Conservation (phyloP, 371 early-diverging fungal genomes). For the Mycotypha africana region DNA sequence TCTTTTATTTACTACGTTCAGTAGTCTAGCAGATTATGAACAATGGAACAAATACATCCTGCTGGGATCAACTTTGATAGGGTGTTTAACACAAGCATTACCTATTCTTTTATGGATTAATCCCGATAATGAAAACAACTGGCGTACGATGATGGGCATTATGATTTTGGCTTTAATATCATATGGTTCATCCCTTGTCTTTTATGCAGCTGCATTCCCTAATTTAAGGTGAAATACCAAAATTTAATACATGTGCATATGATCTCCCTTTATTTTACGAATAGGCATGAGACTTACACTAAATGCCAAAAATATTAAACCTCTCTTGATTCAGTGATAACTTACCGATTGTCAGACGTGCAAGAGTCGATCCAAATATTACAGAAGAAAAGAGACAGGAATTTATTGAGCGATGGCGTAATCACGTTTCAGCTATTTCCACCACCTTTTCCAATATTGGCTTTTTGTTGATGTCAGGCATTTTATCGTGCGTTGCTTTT, state of each 20-base stretch:
- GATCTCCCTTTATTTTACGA: too few species aligned
- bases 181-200: conserved; percentile 42
- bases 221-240: conserved; percentile 38
- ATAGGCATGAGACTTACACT: too few species aligned
- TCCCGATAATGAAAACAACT: conserved; percentile 37
- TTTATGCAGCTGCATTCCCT: conserved; percentile 50
- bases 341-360: conserved; percentile 35
- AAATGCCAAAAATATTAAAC: too few species aligned
- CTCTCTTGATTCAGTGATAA: conserved; percentile 26
- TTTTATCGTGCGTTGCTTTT: conserved; percentile 35
- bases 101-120: conserved; percentile 31
- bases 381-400: conserved; percentile 14
- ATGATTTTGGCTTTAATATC: conserved; percentile 34
- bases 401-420: conserved; percentile 35
- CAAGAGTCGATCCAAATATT: conserved; percentile 19
- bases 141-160: conserved; percentile 43
- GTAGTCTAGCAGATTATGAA: conserved; percentile 43
- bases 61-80: conserved; percentile 32
- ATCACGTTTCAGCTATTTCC: conserved; percentile 38
- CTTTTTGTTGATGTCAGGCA: conserved; percentile 23
- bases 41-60: conserved; percentile 39
- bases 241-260: not conserved
- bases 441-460: conserved; percentile 40
- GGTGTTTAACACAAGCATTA: conserved; percentile 31
- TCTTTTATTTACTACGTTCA: conserved; percentile 35